Conservation (phyloP, 139 green algal genomes). For the Tetradesmus obliquus region DNA sequence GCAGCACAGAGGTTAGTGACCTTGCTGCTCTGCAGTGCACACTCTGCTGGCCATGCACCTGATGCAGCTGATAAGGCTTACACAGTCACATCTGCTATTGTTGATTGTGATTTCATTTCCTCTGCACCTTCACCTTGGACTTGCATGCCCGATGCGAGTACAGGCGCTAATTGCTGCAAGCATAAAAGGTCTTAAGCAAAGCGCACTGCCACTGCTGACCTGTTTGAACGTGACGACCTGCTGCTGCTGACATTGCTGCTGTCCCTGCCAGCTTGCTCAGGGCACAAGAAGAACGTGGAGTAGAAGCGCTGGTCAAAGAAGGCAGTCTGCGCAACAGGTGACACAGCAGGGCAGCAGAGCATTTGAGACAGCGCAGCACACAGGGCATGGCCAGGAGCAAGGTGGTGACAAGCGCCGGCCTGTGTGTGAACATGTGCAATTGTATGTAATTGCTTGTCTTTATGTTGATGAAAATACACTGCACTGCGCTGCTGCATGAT, state of each 20-base stretch:
- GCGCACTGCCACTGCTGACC: background rate
- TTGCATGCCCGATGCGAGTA: background rate
- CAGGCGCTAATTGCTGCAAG: background rate
- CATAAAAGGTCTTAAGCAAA: background rate
- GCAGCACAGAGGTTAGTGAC: background rate
- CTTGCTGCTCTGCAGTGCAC: background rate
- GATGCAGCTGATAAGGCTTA: background rate
- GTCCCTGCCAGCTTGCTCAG: constrained; percentile 21
- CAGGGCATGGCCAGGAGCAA: too few relatives aligned
- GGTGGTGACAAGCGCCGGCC: background rate
- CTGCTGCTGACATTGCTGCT: constrained; percentile 19
- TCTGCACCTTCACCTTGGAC: too few relatives aligned
- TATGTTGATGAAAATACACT: background rate
- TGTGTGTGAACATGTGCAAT: background rate
- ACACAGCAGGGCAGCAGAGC: background rate
- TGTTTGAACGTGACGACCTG: constrained; percentile 4
- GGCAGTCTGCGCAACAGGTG: constrained; percentile 52
- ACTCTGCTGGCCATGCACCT: background rate
- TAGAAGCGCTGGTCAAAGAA: constrained; percentile 85
- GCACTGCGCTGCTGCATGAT: background rate
- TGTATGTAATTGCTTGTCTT: background rate
- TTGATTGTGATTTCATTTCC: too few relatives aligned
- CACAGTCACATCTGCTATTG: too few relatives aligned
- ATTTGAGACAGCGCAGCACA: background rate
- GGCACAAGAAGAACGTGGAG: constrained; percentile 71